Base-by-base conservation (phyloP, 1,139 yeast genomes). In the Pichia sp. region DNA sequence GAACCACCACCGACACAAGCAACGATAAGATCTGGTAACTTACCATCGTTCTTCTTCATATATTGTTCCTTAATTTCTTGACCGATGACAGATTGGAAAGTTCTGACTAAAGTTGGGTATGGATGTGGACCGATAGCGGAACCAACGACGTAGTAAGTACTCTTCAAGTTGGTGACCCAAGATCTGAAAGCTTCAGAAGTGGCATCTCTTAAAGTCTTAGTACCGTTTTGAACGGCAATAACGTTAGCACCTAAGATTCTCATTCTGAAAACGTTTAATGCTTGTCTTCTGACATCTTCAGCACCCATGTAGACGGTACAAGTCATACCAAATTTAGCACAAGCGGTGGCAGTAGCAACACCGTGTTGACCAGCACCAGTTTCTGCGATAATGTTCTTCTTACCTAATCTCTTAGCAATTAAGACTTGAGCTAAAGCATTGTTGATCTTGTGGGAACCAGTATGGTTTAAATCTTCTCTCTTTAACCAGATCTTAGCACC, bases 361-460 rank as follows among this genome's bases (percentile, higher is more conserved):
- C 99, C 99, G 66, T 93, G 99, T 73, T 93, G 99, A 54, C 99
- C 99, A 46, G 99, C 99, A 68, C 99, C 99, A 39, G 99, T 93
- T 72, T 93, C 99, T 39, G 99, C 99, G 66, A 93, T 93, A 53
- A 93, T 81, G 59, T 86, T 83, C 53, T 73, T 82, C 73, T 93
- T 93, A 42, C 99, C 99, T 58, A 94, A 75, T 67, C 99, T 79
- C 67, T 78, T 87, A 33, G 99, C 99, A 58, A 93, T 76, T 53
- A 93, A 75, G 21, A 89, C 93, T 73, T 93, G 99, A 19, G 97
- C 97, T 55, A 93, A 71, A 22, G 99, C 98, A 62, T 93, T 93
- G 70, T 93, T 93, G 66, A 93, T 93, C 71, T 93, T 93, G 72
- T 93, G 99, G 35, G 96, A 87, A 51, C 99, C 99, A 3, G 99